Evolutionary conservation across 163 green algal genomes (phyloP), one percentile per base, ranked within the genome.

Genomic region (Smithsoniella earleae): DNA sequence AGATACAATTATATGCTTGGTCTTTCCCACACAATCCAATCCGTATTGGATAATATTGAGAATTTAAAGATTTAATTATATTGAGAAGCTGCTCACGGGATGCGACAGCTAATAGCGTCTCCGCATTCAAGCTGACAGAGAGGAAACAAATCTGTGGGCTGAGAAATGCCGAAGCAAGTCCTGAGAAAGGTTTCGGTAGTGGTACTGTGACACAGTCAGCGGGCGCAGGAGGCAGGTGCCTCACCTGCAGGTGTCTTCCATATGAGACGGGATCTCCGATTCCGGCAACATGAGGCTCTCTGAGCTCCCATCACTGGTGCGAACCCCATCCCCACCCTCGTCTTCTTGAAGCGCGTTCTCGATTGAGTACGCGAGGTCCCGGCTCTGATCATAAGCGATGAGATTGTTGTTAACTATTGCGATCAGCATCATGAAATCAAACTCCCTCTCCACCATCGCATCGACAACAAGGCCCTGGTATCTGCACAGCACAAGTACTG

Each of bases 371-470:
- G 58, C 58, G 20, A 69, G 58, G 58, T 69, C 58, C 27, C 58
- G 20, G 58, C 58, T 69, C 58, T 69, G 58, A 34, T 69, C 58
- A 1, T 69, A 69, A n/a, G 58, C 58, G 58, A 69, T 69, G 4
- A 69, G 58, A 31, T 69, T 69, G 58, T 69, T 69, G 58, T 69
- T 69, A 5, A 69, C 58, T 8, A 69, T 69, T 30, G 58, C 58
- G 16, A 69, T 36, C 30, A 69, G 58, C 25, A 16, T 36, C n/a
- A 6, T 36, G 34, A 69, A 69, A 16, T 69, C 58, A 34, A 69
- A 31, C 27, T 69, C 58, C 1, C 25, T 30, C 58, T 69, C 58
- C 3, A 69, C 58, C 58, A 69, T 69, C 1, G 58, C 58, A 34
- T 33, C 43, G 25, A 30, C 40, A 30, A 69, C 58, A 5, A 69